Evolutionary conservation across 495 filamentous ascomycete species (phyloP).

Genomic region (Cryomyces minteri): DNA sequence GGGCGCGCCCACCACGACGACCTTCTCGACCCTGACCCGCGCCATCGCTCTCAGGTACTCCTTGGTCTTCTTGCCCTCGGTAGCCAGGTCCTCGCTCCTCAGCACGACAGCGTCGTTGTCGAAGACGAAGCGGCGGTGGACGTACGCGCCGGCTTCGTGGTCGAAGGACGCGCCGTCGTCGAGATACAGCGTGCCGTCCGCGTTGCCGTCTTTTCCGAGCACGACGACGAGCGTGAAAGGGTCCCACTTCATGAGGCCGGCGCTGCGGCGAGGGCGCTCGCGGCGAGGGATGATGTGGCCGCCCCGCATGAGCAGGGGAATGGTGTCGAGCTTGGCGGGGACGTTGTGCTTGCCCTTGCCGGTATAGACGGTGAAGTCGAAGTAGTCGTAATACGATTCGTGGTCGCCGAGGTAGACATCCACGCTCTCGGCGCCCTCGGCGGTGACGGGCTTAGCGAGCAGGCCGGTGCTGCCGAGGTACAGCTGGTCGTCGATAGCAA

Average conservation of each 20-base stretch:
- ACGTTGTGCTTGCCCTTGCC: slow-evolving; percentile 46
- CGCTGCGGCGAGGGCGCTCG: slow-evolving; percentile 69
- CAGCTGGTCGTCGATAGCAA: slow-evolving; percentile 81
- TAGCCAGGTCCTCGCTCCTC: slow-evolving; percentile 30
- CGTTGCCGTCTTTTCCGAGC: slow-evolving; percentile 48
- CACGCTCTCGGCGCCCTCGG: slow-evolving; percentile 49
- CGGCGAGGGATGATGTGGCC: slow-evolving; percentile 84
- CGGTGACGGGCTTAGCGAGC: slow-evolving; percentile 70
- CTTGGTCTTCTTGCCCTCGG: slow-evolving; percentile 42
- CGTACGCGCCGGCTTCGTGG: slow-evolving; percentile 65
- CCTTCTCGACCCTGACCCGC: slow-evolving; percentile 57
- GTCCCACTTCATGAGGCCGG: slow-evolving; percentile 63
- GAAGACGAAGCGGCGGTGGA: slow-evolving; percentile 62
- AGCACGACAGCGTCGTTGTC: slow-evolving; percentile 32
- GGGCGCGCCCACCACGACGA: slow-evolving; percentile 66
- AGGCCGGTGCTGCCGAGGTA: slow-evolving; percentile 77
- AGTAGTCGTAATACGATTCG: slow-evolving; percentile 87
- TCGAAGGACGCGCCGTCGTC: slow-evolving; percentile 92
- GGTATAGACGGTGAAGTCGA: slow-evolving; percentile 56
- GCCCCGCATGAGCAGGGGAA: slow-evolving; percentile 78
- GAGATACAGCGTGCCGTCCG: slow-evolving; percentile 69
- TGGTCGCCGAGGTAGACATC: slow-evolving; percentile 76
- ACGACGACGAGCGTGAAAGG: slow-evolving; percentile 75
- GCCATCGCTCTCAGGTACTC: slow-evolving; percentile 61
- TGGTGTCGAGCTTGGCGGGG: slow-evolving; percentile 60